Evolutionary conservation across 768 basidiomycete species (phyloP).

Genomic region (Collybia mongolica): DNA sequence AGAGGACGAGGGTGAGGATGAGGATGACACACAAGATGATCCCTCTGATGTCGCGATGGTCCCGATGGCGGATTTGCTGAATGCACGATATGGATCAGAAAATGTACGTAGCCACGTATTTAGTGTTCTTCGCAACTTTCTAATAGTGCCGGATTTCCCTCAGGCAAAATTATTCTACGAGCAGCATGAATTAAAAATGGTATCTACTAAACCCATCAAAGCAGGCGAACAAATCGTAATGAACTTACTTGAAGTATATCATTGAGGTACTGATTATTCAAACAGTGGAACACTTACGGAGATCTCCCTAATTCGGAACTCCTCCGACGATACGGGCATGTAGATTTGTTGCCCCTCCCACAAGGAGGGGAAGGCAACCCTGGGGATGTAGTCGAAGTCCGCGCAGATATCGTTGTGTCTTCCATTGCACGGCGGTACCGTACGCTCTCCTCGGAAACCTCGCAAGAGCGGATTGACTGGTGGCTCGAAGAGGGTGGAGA

Average conservation of each 20-base stretch:
- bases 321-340: constrained; percentile 91
- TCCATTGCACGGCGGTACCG: constrained; percentile 24
- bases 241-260: constrained; percentile 7
- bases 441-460: constrained; percentile 19
- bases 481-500: constrained; percentile 91
- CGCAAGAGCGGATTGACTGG: constrained; percentile 79
- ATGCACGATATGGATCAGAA: constrained; percentile 81
- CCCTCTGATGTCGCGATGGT: constrained; percentile 83
- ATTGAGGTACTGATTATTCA: constrained; percentile 1
- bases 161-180: constrained; percentile 89
- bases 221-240: constrained; percentile 87
- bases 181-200: constrained; percentile 70
- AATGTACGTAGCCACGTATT: constrained; percentile 55
- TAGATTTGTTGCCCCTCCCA: constrained; percentile 68
- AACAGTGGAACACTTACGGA: constrained; percentile 93
- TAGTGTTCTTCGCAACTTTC: constrained; percentile 1
- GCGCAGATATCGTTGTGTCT: constrained; percentile 65
- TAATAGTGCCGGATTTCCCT: constrained; percentile 3
- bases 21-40: constrained; percentile 38
- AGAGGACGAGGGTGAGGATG: constrained; percentile 38
- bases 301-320: constrained; percentile 92
- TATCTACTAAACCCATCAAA: constrained; percentile 70
- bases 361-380: constrained; percentile 63
- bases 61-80: constrained; percentile 94
- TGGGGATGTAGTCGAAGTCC: constrained; percentile 75